Evolutionary conservation across 2,329 filamentous ascomycete genomes (phyloP).

Genomic region (Neonectria faginata): DNA sequence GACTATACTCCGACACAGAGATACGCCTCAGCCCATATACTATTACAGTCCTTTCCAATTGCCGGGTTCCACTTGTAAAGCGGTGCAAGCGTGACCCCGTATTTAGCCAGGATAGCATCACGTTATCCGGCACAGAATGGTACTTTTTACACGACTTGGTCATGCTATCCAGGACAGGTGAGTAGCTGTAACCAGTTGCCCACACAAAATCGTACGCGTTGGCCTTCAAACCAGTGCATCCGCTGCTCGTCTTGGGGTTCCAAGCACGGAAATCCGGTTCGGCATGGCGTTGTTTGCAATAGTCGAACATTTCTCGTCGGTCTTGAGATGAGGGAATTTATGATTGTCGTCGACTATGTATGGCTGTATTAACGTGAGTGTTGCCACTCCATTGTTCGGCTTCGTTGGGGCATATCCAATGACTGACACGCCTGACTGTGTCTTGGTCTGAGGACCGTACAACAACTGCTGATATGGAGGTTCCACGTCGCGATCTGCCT

Average conservation of each 20-base stretch:
- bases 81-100: slow-evolving; percentile 15
- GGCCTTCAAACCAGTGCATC: slow-evolving; percentile 27
- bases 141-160: slow-evolving; percentile 8
- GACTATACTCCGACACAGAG: slow-evolving; percentile 5
- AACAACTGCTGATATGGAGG: not conserved
- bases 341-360: too few relatives aligned
- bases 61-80: slow-evolving; percentile 38
- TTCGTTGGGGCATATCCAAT: not conserved
- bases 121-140: not conserved
- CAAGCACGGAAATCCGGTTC: slow-evolving; percentile 39
- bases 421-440: not conserved
- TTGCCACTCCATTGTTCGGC: too few relatives aligned
- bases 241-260: slow-evolving; percentile 32
- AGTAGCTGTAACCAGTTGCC: slow-evolving; percentile 14
- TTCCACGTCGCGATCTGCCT: slow-evolving; percentile 32
- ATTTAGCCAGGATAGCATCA: not conserved
- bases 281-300: slow-evolving; percentile 43
- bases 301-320: slow-evolving; percentile 39
- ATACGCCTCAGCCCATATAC: slow-evolving; percentile 20
- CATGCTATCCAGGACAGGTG: slow-evolving; percentile 5
- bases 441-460: not conserved
- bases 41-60: slow-evolving; percentile 24
- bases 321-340: slow-evolving; percentile 43
- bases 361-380: too few relatives aligned
- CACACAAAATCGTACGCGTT: slow-evolving; percentile 30